Conservation (phyloP, 2,329 filamentous ascomycete genomes). For the Tolypocladium ovalisporum region DNA sequence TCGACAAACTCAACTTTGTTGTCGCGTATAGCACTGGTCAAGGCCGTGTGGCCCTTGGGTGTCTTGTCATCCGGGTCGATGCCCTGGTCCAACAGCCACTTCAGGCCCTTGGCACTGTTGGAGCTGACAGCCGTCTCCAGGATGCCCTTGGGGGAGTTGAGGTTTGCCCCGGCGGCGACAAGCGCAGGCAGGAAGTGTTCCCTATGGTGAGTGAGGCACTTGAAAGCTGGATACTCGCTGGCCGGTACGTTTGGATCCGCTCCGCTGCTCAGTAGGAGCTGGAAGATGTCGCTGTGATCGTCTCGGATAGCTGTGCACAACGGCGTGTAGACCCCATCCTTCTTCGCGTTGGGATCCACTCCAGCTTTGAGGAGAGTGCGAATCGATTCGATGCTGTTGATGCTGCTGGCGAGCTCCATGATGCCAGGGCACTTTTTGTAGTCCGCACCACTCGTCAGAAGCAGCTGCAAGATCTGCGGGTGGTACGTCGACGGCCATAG, state of each 20-base stretch:
- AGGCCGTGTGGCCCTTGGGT: constrained; percentile 45
- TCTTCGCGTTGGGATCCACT: constrained; percentile 50
- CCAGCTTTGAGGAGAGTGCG: constrained; percentile 45
- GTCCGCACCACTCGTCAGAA: constrained; percentile 50
- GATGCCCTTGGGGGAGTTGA: constrained; percentile 51
- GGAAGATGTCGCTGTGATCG: constrained; percentile 49
- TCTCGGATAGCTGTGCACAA: constrained; percentile 59
- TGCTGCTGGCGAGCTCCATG: constrained; percentile 51
- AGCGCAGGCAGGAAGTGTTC: constrained; percentile 49
- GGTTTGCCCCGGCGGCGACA: constrained; percentile 47
- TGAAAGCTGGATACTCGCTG: constrained; percentile 55
- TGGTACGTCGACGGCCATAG: constrained; percentile 55
- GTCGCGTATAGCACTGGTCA: constrained; percentile 56
- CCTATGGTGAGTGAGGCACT: constrained; percentile 56
- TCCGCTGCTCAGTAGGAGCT: constrained; percentile 43
- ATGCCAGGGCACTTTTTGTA: constrained; percentile 48
- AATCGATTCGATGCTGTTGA: constrained; percentile 54
- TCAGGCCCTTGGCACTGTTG: constrained; percentile 49
- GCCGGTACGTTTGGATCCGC: constrained; percentile 54
- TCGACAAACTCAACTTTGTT: constrained; percentile 49
- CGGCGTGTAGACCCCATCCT: constrained; percentile 57
- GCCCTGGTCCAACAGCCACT: constrained; percentile 49
- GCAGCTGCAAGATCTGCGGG: constrained; percentile 43
- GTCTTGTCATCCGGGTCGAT: constrained; percentile 50
- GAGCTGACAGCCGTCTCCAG: constrained; percentile 51